Evolutionary conservation across 2,329 filamentous ascomycete species (phyloP).

Genomic region (Ophiostoma novo-ulmi): DNA sequence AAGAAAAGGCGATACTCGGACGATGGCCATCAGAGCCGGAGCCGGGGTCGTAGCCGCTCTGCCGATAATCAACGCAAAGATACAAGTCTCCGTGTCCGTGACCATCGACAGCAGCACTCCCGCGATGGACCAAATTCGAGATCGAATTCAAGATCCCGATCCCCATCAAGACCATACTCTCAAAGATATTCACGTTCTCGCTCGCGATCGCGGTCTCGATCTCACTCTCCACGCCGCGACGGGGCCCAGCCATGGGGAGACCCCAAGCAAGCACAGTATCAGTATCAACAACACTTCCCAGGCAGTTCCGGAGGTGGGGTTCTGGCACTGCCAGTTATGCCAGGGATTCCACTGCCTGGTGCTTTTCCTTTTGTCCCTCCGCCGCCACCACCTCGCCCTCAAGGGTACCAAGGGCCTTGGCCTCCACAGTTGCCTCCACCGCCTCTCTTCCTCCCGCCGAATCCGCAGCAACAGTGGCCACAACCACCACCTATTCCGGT

Average conservation of each 20-base stretch:
- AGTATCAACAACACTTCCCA: background rate
- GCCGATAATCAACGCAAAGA: background rate
- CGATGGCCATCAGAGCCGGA: background rate
- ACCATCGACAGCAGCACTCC: background rate
- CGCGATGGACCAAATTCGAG: background rate
- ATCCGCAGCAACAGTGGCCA: background rate
- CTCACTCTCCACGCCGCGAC: background rate
- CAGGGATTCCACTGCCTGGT: background rate
- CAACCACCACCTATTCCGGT: conserved; percentile 17
- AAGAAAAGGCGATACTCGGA: background rate
- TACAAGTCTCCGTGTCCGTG: background rate
- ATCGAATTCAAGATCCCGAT: background rate
- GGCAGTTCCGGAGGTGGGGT: background rate
- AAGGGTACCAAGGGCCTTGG: conserved; percentile 25
- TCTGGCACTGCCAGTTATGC: background rate
- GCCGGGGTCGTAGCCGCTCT: background rate
- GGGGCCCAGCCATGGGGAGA: background rate
- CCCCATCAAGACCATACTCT: background rate
- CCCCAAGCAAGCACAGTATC: background rate
- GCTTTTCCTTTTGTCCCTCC: conserved; percentile 15
- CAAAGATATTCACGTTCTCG: background rate
- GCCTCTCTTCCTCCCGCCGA: background rate
- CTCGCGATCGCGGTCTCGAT: background rate
- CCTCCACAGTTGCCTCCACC: conserved; percentile 16
- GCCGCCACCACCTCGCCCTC: conserved; percentile 19